These are phyloP conservation scores for Aphanomyces stellatus DNA, from an alignment of 352 stramenopile genomes.

Conservation along the genomic window DNA sequence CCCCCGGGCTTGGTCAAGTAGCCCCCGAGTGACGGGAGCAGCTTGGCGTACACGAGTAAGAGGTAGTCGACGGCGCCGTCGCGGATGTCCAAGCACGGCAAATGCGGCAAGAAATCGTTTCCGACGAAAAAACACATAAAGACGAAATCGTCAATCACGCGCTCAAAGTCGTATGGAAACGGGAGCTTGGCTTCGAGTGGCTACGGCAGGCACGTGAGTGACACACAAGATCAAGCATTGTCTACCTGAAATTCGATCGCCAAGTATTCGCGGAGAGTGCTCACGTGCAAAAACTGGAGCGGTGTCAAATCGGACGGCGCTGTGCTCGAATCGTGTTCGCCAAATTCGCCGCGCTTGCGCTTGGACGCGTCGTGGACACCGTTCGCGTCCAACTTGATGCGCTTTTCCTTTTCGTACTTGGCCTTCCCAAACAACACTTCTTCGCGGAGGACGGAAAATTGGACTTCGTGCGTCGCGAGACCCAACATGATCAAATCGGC, in stretches of 20 bases:
- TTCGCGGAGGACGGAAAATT: conserved; percentile 98
- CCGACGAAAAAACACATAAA: conserved; percentile 99
- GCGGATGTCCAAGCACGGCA: conserved; percentile 97
- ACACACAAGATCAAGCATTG: not conserved
- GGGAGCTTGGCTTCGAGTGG: conserved; percentile 64
- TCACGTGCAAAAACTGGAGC: conserved; percentile 90
- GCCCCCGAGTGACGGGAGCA: conserved; percentile 74
- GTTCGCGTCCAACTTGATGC: conserved; percentile 61
- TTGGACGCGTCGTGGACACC: conserved; percentile 46
- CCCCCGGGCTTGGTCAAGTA: conserved; percentile 94
- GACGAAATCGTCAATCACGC: conserved; percentile 98
- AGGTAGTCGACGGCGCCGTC: conserved; percentile 98
- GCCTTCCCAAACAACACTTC: conserved; percentile 84
- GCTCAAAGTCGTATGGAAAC: conserved; percentile 95
- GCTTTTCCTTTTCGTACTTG: conserved; percentile 70
- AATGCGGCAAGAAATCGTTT: conserved; percentile 98
- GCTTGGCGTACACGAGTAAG: conserved; percentile 94
- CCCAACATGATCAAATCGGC: conserved; percentile 99
- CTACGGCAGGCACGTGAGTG: conserved; percentile 18
- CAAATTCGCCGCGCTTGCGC: conserved; percentile 77
- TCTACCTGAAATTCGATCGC: conserved; percentile 86
- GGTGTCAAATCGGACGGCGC: conserved; percentile 86
- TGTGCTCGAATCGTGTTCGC: conserved; percentile 62
- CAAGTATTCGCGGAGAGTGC: conserved; percentile 91
- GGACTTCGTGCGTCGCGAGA: conserved; percentile 96